Percentiles rank a stretch among this genome's conserved stretches.
Conservation (phyloP, 2,329 filamentous ascomycete genomes). For the Emergomyces pasteurianus region DNA sequence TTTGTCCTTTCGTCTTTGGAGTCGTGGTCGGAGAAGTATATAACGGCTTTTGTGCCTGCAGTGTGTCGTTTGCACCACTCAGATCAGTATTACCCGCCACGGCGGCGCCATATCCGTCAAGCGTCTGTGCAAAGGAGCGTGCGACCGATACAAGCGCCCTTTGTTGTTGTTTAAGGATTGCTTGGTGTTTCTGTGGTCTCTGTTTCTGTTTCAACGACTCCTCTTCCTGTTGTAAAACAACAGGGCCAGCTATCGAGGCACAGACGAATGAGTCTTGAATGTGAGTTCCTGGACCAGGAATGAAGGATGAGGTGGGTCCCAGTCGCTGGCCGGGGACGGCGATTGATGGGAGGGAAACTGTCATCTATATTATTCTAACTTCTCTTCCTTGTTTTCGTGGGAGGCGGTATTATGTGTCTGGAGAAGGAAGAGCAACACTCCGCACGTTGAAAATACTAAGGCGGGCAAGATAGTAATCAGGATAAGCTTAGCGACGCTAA, state of each 20-base stretch:
- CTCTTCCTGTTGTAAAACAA: constrained; percentile 42
- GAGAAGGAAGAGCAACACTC: not conserved
- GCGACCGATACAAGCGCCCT: constrained; percentile 14
- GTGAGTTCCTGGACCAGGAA: constrained; percentile 73
- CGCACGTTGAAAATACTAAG: no score
- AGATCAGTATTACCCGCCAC: not conserved
- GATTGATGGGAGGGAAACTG: constrained; percentile 31
- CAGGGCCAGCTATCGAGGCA: constrained; percentile 68
- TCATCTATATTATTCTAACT: constrained; percentile 12
- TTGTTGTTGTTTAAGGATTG: constrained; percentile 8
- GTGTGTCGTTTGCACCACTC: not conserved
- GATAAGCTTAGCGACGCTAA: no score
- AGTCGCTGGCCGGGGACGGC: constrained; percentile 75
- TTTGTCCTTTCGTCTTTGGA: constrained; percentile 10
- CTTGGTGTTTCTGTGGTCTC: constrained; percentile 33
- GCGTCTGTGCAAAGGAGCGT: constrained; percentile 40
- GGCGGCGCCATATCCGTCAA: not conserved
- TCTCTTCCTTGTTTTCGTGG: not conserved
- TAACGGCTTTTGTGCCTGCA: not conserved
- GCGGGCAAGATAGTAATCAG: no score
- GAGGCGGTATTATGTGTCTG: not conserved
- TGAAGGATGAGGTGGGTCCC: constrained; percentile 53
- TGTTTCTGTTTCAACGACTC: constrained; percentile 18
- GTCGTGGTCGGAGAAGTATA: constrained; percentile 16
- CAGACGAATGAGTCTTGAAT: constrained; percentile 62